Evolutionary conservation across 2,329 filamentous ascomycete genomes (phyloP), one percentile per base, ranked within the genome.

Genomic region (Ophiostoma piceae): DNA sequence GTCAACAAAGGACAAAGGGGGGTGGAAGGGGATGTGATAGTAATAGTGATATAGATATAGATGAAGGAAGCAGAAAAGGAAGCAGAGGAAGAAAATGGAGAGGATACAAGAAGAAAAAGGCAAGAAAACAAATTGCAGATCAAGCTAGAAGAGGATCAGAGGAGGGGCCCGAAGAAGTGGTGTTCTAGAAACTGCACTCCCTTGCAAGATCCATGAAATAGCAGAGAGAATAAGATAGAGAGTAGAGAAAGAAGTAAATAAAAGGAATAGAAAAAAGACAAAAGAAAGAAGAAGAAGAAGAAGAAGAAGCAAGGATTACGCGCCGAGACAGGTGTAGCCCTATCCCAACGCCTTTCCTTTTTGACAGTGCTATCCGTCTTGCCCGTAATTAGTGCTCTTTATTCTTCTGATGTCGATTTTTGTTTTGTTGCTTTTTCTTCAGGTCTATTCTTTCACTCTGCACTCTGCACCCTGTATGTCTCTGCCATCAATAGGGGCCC

Each of bases 271-370:
- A 14, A 14, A 41, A 41, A 12, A 41, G 11, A 14, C 3, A 41
- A 26, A 22, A 12, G 11, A 22, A 57, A 22, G 16, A n/a, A 14
- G 19, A 32, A 35, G 43, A n/a, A 26, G n/a, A 35, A 47, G 6
- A n/a, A 19, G 29, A 65, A 35, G 32, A n/a, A 67, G 32, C 8
- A 41, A 51, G 54, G 54, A 29, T 71, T 69, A 72, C 70, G 68
- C 72, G 72, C 68, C 70, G 71, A 68, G 62, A 68, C n/a, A 68
- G 65, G 51, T 51, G 66, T 67, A 69, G 65, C 67, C 65, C 62
- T 67, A 65, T 71, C 65, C 67, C 65, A 68, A 66, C 66, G 57
- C 64, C 69, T 67, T 67, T 67, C 29, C 66, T 41, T 43, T 70
- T 60, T 65, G 62, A 37, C 41, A 47, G 57, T 43, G 29, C 14